phyloP scores from a whole-genome alignment of 2,329 filamentous ascomycete species.

The Atkinsonella texensis region DNA sequence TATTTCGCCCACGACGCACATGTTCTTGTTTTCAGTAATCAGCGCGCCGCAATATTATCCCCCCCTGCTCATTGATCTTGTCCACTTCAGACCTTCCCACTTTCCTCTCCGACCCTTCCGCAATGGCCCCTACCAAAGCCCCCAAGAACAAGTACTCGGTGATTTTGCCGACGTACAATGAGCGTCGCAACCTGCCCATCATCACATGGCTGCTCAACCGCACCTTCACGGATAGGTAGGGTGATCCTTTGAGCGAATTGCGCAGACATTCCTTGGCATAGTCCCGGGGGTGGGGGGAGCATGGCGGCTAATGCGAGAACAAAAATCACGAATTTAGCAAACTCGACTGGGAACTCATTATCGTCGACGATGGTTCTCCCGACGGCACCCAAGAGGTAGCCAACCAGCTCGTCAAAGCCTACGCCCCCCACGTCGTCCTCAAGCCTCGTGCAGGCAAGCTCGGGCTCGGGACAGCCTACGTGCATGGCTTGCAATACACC shows the following conservation, averaged over 20 bases:
- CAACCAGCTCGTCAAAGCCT: slow-evolving; percentile 78
- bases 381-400: slow-evolving; percentile 90
- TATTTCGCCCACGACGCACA: neutral
- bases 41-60: neutral
- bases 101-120: slow-evolving; percentile 1
- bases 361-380: slow-evolving; percentile 95
- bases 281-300: no score
- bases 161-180: slow-evolving; percentile 96
- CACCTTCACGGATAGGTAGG: slow-evolving; percentile 78
- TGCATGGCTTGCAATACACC: slow-evolving; percentile 81
- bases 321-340: slow-evolving; percentile 42
- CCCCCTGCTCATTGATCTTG: neutral
- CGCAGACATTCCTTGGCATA: neutral
- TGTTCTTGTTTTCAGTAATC: neutral
- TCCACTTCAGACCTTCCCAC: neutral
- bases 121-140: slow-evolving; percentile 35
- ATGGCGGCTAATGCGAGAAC: neutral
- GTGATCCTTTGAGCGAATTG: neutral
- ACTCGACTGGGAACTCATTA: slow-evolving; percentile 93
- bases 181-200: slow-evolving; percentile 92
- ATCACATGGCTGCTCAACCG: slow-evolving; percentile 88
- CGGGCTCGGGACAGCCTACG: slow-evolving; percentile 92
- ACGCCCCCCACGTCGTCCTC: slow-evolving; percentile 67
- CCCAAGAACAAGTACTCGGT: slow-evolving; percentile 77
- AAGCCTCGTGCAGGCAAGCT: slow-evolving; percentile 89